Percentiles rank a stretch among this genome's conserved stretches.
These are phyloP conservation scores for Hypoxylon sp. DNA, from an alignment of 2,329 filamentous ascomycete genomes.

Conservation along the genomic window DNA sequence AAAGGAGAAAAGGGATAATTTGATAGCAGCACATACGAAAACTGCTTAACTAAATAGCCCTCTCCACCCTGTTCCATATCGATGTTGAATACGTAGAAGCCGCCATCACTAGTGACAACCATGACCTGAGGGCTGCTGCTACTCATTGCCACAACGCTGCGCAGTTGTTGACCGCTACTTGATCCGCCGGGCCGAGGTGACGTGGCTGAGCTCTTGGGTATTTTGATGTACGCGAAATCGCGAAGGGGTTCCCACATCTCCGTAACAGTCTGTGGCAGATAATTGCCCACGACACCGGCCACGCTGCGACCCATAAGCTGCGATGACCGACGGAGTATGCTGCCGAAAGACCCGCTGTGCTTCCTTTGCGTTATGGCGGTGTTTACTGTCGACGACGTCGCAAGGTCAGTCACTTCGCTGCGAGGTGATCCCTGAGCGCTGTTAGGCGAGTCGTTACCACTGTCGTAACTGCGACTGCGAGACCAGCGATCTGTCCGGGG, in stretches of 20 bases:
- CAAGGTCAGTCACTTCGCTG: slow-evolving; percentile 63
- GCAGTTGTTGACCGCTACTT: slow-evolving; percentile 66
- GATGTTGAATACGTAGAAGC: slow-evolving; percentile 95
- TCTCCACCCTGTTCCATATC: slow-evolving; percentile 96
- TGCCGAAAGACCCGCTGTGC: slow-evolving; percentile 85
- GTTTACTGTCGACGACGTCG: slow-evolving; percentile 48
- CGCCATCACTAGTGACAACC: slow-evolving; percentile 96
- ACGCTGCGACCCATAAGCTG: slow-evolving; percentile 93
- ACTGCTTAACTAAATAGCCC: slow-evolving; percentile 90
- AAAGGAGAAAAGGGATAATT: slow-evolving; percentile 6
- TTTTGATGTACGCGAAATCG: slow-evolving; percentile 96
- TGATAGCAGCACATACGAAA: slow-evolving; percentile 76
- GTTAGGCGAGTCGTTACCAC: slow-evolving; percentile 66
- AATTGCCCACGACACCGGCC: slow-evolving; percentile 89
- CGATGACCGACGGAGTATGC: slow-evolving; percentile 92
- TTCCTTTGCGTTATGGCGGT: slow-evolving; percentile 59
- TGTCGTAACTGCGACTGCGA: slow-evolving; percentile 68
- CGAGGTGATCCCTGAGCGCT: slow-evolving; percentile 62
- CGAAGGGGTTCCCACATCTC: slow-evolving; percentile 97
- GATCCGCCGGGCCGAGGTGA: slow-evolving; percentile 49
- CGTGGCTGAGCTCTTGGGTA: slow-evolving; percentile 73
- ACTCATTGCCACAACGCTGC: slow-evolving; percentile 97
- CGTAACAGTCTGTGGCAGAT: slow-evolving; percentile 91
- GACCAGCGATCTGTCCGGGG: slow-evolving; percentile 67
- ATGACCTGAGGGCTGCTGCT: slow-evolving; percentile 95